phyloP scores from a whole-genome alignment of 139 green algal species.

The Coccomyxa sp. region DNA sequence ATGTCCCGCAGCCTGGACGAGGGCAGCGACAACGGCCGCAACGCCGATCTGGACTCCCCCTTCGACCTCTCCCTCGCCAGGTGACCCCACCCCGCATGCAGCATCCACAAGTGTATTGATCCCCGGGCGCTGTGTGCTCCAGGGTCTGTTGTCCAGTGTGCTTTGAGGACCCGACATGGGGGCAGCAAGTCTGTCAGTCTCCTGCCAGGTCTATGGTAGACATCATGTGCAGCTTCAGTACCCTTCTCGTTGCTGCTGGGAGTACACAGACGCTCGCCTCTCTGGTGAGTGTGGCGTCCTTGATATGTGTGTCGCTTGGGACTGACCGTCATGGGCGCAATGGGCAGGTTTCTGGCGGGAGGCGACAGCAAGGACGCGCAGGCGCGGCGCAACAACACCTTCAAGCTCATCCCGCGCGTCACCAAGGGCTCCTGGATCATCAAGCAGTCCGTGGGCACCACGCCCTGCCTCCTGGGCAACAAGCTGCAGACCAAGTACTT shows the following conservation, averaged over 20 bases:
- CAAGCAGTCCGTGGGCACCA: conserved; percentile 62
- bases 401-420: conserved; percentile 69
- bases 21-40: background rate
- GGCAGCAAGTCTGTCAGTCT: too few relatives aligned
- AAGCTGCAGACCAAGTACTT: conserved; percentile 62
- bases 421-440: conserved; percentile 60
- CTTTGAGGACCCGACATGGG: too few relatives aligned
- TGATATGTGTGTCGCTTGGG: background rate
- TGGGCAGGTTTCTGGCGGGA: conserved; percentile 30
- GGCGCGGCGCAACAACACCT: conserved; percentile 32
- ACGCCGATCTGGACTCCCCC: background rate
- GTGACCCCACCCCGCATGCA: background rate
- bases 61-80: conserved; percentile 23
- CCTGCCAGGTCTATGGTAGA: too few relatives aligned
- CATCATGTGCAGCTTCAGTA: too few relatives aligned
- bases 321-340: background rate
- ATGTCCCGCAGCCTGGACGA: background rate
- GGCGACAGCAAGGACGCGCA: conserved; percentile 22
- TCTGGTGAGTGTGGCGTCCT: background rate
- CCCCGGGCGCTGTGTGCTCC: too few relatives aligned
- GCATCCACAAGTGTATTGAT: too few relatives aligned
- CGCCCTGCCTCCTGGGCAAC: conserved; percentile 59
- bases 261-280: too few relatives aligned
- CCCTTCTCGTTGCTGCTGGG: too few relatives aligned
- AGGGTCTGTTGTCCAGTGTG: too few relatives aligned